Percentiles rank a stretch among this genome's conserved stretches.
phyloP scores from a whole-genome alignment of 2,329 filamentous ascomycete species.

The Cyphellophora attinorum region DNA sequence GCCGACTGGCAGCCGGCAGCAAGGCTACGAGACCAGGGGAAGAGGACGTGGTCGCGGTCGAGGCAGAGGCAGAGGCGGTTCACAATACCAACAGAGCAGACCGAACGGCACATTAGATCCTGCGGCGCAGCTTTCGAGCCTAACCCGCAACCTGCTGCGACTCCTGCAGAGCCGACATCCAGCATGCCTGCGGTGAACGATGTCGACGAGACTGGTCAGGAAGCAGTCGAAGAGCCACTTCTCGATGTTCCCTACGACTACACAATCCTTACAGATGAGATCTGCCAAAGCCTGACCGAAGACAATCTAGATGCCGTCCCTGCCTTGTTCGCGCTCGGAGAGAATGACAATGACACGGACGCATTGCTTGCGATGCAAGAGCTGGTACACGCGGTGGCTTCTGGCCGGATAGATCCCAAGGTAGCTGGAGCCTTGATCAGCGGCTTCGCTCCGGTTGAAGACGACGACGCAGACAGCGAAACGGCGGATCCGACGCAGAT shows the following conservation, averaged over 20 bases:
- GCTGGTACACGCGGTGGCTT: slow-evolving; percentile 65
- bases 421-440: slow-evolving; percentile 66
- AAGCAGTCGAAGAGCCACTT: slow-evolving; percentile 13
- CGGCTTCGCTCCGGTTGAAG: too few relatives aligned
- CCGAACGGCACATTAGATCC: neutral
- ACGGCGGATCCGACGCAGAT: neutral
- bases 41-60: slow-evolving; percentile 18
- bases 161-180: slow-evolving; percentile 3
- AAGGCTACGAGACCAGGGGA: too few relatives aligned
- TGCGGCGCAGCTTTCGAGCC: slow-evolving; percentile 8
- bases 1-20: slow-evolving; percentile 25
- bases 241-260: slow-evolving; percentile 52
- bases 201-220: too few relatives aligned
- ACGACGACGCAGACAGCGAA: neutral
- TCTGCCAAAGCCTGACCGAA: too few relatives aligned
- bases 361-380: slow-evolving; percentile 75
- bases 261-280: slow-evolving; percentile 62
- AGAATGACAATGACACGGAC: slow-evolving; percentile 50
- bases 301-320: too few relatives aligned
- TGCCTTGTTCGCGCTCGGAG: too few relatives aligned
- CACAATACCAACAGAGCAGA: neutral
- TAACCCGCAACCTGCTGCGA: slow-evolving; percentile 16
- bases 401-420: slow-evolving; percentile 54
- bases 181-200: neutral
- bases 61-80: slow-evolving; percentile 20